phyloP scores from a whole-genome alignment of 1,284 basidiomycete species.

The Fomitiporia mediterranea region DNA sequence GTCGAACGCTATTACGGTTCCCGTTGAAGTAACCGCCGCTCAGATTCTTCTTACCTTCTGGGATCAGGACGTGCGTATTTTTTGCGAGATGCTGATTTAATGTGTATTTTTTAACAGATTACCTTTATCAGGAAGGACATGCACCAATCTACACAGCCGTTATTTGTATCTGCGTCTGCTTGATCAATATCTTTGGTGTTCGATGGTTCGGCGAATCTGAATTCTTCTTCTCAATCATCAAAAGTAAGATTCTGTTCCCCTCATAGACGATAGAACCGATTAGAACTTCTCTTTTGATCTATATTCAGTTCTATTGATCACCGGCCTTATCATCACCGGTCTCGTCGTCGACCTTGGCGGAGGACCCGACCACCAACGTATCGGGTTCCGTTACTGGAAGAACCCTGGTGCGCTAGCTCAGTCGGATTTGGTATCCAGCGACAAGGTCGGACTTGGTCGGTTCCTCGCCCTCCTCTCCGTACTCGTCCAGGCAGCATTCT shows the following conservation, averaged over 20 bases:
- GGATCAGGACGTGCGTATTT: constrained; percentile 51
- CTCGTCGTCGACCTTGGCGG: constrained; percentile 71
- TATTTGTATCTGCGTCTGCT: constrained; percentile 52
- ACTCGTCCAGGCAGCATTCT: constrained; percentile 78
- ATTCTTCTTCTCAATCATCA: constrained; percentile 60
- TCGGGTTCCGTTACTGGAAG: constrained; percentile 72
- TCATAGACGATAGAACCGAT: constrained; percentile 1
- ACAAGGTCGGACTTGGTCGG: constrained; percentile 42
- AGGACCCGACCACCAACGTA: constrained; percentile 50
- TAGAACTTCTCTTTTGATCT: constrained; percentile 8
- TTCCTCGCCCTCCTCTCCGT: constrained; percentile 68
- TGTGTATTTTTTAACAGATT: too few species aligned
- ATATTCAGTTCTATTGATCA: constrained; percentile 47
- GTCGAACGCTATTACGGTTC: constrained; percentile 21
- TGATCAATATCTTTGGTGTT: constrained; percentile 77
- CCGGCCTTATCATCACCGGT: constrained; percentile 57
- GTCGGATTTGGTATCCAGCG: constrained; percentile 40
- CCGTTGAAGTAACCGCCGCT: constrained; percentile 22
- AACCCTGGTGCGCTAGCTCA: constrained; percentile 57
- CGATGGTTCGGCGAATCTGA: constrained; percentile 69
- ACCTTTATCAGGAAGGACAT: constrained; percentile 39
- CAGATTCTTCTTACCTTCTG: constrained; percentile 71
- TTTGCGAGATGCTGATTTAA: neutral
- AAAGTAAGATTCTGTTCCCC: constrained; percentile 37
- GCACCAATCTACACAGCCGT: constrained; percentile 61